Evolutionary conservation across 1,284 basidiomycete genomes (phyloP), one percentile per base, ranked within the genome.

Genomic region (Ceratorhiza oryzae-sativae): DNA sequence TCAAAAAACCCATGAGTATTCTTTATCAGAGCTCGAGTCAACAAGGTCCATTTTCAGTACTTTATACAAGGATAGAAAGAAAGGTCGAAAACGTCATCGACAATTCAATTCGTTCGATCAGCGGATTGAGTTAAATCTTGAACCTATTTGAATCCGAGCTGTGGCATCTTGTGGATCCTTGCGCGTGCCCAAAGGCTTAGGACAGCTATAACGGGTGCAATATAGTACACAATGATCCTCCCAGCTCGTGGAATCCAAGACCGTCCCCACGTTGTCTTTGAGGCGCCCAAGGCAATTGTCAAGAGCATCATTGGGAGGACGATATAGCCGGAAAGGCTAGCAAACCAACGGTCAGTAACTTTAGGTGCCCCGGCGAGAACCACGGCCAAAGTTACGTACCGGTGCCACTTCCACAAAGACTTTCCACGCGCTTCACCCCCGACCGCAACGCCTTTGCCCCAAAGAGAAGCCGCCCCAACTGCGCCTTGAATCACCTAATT

Each of bases 371-470:
- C 1, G 34, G 46, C 8, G 10, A n/a, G 8, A 2, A 18, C 4
- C 20, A 58, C 34, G 18, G n/a, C 15, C 23, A 2, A 48, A 45
- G 2, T 53, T 25, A 18, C 67, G 42, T 27, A 74, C 73, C 73
- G 58, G 49, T 74, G 73, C 65, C 71, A 74, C 41, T 73, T 74
- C 61, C 71, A 74, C 12, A 73, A 45, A 4, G 39, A 9, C 59
- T 73, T 74, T 18, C 65, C 73, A 48, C 55, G 59, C 12, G 62
- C 72, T 36, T 60, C 72, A 13, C 73, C 72, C 8, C 73, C 73
- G 25, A 74, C 70, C 49, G 71, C 67, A 36, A 23, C 55, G 12
- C 71, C 73, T 18, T 55, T 61, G 23, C 70, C 70, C 73, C 73
- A 74, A 27, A 74, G 55, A 23, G 65, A 73, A 12, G 72, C 71